A percentile compares a stretch with the other conserved stretches of the same genome.
Conservation (phyloP, 805 yeast genomes). For the Kurtzmaniella fragi region DNA sequence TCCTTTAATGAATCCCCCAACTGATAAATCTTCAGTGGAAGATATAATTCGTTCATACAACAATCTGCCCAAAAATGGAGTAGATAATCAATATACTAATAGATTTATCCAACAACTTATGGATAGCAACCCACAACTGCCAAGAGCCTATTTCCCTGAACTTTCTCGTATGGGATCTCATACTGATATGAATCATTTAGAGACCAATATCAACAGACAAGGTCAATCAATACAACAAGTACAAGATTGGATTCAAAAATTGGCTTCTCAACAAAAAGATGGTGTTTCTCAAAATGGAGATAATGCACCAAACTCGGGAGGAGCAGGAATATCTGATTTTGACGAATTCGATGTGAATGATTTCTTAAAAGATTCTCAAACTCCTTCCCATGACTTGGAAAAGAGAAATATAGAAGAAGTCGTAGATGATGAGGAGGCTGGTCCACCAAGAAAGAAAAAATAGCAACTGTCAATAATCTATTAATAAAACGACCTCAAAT, state of each 20-base stretch:
- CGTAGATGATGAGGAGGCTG: constrained; percentile 8
- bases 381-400: not conserved
- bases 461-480: too few species aligned
- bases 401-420: constrained; percentile 14
- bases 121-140: constrained; percentile 22
- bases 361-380: constrained; percentile 13
- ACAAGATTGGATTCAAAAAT: constrained; percentile 49
- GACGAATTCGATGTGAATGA: constrained; percentile 32
- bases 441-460: constrained; percentile 7
- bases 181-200: constrained; percentile 30
- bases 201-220: constrained; percentile 43
- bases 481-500: too few species aligned
- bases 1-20: too few species aligned
- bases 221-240: constrained; percentile 52
- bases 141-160: constrained; percentile 31
- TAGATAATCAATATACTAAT: constrained; percentile 8
- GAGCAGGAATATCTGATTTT: constrained; percentile 7
- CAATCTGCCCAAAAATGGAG: constrained; percentile 10
- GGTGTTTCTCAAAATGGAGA: constrained; percentile 11
- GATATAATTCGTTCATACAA: constrained; percentile 25
- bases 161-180: constrained; percentile 9
- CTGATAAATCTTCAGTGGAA: constrained; percentile 12
- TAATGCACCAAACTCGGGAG: constrained; percentile 4
- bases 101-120: constrained; percentile 27
- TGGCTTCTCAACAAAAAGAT: constrained; percentile 20